These are phyloP conservation scores for Cucumis sativus DNA, from an alignment of 306 rosid genomes.

Conservation along the genomic window DNA sequence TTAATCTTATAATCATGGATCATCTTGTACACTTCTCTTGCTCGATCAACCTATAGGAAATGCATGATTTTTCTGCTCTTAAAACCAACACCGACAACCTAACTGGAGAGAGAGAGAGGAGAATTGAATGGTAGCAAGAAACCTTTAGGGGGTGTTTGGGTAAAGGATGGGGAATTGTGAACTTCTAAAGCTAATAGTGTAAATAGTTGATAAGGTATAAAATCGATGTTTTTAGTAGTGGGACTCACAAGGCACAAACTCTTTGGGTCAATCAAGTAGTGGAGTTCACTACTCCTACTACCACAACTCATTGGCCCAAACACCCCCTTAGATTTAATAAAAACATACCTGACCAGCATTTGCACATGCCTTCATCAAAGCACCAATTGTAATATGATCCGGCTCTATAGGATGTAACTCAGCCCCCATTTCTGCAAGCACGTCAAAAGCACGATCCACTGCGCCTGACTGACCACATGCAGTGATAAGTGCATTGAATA, in stretches of 20 bases:
- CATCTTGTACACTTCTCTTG: slow-evolving; percentile 69
- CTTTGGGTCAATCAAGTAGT: too few relatives aligned
- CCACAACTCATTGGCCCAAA: too few relatives aligned
- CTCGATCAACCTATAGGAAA: slow-evolving; percentile 67
- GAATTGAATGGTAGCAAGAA: slow-evolving; percentile 8
- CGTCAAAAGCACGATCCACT: slow-evolving; percentile 95
- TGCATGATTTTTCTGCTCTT: not conserved
- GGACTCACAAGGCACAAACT: too few relatives aligned
- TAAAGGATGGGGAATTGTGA: too few relatives aligned
- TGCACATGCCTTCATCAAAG: slow-evolving; percentile 82
- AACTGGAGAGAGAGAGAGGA: not conserved
- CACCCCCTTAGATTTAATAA: not conserved
- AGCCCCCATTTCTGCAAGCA: slow-evolving; percentile 77
- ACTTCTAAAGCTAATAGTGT: too few relatives aligned
- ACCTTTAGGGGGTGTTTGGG: not conserved
- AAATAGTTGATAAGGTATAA: too few relatives aligned
- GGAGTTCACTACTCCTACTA: too few relatives aligned
- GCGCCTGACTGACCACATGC: slow-evolving; percentile 98
- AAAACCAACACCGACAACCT: not conserved
- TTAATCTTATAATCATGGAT: slow-evolving; percentile 50
- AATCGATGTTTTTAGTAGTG: too few relatives aligned
- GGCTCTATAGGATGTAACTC: slow-evolving; percentile 81
- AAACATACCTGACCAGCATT: slow-evolving; percentile 75
- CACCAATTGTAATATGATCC: slow-evolving; percentile 83
- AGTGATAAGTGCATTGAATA: slow-evolving; percentile 96